Evolutionary conservation across 106 monocot species (phyloP).

Genomic region (Dendrobium nobile): DNA sequence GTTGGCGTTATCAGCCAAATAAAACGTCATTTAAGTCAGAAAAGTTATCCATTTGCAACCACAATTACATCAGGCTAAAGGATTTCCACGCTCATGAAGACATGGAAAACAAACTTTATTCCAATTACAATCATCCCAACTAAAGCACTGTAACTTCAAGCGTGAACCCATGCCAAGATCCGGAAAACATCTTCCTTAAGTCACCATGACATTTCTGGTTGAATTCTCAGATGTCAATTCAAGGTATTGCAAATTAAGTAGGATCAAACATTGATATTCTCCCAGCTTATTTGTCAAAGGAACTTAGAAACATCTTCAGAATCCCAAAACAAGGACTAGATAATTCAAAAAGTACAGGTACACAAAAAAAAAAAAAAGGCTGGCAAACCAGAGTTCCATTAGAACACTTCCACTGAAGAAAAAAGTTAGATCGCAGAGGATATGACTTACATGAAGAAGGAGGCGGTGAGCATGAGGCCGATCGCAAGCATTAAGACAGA

Average conservation of each 20-base stretch:
- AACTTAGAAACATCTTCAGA: neutral
- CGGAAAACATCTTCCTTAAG: neutral
- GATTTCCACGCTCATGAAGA: too few species aligned
- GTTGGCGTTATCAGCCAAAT: too few species aligned
- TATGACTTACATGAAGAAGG: conserved; percentile 64
- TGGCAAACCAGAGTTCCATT: neutral
- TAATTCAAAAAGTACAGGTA: neutral
- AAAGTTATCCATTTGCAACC: too few species aligned
- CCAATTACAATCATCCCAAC: neutral
- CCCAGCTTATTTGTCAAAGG: neutral
- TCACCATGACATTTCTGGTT: neutral
- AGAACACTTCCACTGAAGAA: neutral
- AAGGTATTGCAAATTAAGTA: neutral
- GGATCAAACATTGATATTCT: neutral
- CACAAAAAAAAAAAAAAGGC: neutral
- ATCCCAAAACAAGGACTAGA: neutral
- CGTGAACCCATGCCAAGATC: too few species aligned
- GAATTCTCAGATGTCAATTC: neutral
- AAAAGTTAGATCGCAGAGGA: neutral
- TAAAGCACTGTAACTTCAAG: neutral
- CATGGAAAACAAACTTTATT: too few species aligned
- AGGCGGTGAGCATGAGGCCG: conserved; percentile 58
- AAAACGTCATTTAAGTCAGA: too few species aligned
- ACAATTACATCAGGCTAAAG: too few species aligned
- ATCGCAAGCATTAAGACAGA: conserved; percentile 44